Evolutionary conservation across 257 asterid genomes (phyloP).

Genomic region (Salvia splendens): DNA sequence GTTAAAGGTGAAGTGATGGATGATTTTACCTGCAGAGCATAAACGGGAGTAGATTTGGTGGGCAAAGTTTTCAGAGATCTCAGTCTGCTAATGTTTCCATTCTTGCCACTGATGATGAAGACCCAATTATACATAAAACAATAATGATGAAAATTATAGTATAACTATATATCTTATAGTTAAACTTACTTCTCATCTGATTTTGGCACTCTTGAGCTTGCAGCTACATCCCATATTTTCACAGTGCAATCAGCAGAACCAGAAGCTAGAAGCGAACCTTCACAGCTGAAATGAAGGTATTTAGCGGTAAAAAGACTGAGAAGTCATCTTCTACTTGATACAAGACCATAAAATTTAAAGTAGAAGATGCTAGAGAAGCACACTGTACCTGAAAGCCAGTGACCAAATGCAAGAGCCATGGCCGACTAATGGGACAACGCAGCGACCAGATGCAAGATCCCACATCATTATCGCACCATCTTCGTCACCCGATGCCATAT

Average conservation of each 20-base stretch:
- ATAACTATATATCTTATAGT: not conserved
- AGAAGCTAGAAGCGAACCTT: constrained; percentile 98
- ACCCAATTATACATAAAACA: not conserved
- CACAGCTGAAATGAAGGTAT: constrained; percentile 60
- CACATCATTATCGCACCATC: constrained; percentile 98
- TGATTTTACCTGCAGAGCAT: constrained; percentile 40
- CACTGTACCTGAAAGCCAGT: constrained; percentile 76
- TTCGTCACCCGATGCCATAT: constrained; percentile 99
- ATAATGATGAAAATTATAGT: not conserved
- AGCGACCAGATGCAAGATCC: constrained; percentile 96
- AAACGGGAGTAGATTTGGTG: constrained; percentile 49
- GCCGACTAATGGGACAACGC: constrained; percentile 87
- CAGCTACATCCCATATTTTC: constrained; percentile 91
- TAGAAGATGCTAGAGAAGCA: not conserved
- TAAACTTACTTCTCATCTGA: constrained; percentile 71
- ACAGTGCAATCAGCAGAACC: constrained; percentile 99
- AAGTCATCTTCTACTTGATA: constrained; percentile 11
- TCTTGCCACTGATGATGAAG: constrained; percentile 47
- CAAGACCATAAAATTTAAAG: not conserved
- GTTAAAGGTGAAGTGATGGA: not conserved
- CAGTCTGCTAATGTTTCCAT: constrained; percentile 65
- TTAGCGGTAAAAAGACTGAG: constrained; percentile 14
- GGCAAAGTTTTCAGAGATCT: constrained; percentile 80
- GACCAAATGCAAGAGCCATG: constrained; percentile 97
- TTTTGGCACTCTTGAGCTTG: constrained; percentile 70